Evolutionary conservation across 352 stramenopile genomes (phyloP).

Genomic region (Phytopythium cucurbitacearum): DNA sequence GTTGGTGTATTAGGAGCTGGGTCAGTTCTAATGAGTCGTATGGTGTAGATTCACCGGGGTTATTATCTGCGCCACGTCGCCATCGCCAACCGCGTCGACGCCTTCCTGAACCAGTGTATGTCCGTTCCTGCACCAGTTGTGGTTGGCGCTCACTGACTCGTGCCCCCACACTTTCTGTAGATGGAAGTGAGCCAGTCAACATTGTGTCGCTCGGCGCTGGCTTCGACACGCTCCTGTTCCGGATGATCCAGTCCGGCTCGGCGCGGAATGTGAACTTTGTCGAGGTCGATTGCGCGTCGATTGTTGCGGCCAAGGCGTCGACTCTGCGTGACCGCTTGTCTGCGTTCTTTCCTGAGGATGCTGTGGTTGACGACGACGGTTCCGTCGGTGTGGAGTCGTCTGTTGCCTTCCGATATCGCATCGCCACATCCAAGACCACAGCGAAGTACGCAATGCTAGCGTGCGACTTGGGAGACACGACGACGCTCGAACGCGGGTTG

Average conservation of each 20-base stretch:
- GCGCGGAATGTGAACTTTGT: constrained; percentile 25
- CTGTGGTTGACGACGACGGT: background rate
- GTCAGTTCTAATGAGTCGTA: background rate
- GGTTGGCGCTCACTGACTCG: background rate
- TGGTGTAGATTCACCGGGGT: constrained; percentile 61
- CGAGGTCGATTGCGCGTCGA: constrained; percentile 61
- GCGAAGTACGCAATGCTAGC: constrained; percentile 40
- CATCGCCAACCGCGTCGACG: constrained; percentile 42
- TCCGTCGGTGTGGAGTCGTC: too few species aligned
- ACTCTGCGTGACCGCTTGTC: constrained; percentile 23
- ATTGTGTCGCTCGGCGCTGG: constrained; percentile 67
- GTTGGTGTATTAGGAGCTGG: background rate
- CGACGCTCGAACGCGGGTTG: constrained; percentile 23
- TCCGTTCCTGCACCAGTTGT: background rate
- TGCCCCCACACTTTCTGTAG: background rate
- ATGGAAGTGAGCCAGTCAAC: constrained; percentile 22
- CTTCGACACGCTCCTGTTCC: constrained; percentile 78
- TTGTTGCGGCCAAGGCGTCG: constrained; percentile 43
- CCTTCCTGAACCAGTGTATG: constrained; percentile 41
- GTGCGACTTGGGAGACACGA: constrained; percentile 55
- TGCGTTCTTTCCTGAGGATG: constrained; percentile 19
- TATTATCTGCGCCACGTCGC: constrained; percentile 72
- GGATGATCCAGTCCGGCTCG: constrained; percentile 26
- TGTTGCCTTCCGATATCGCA: constrained; percentile 20
- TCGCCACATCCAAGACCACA: constrained; percentile 5